Conservation (phyloP, 257 asterid genomes). For the Jaltomata sinuosa region DNA sequence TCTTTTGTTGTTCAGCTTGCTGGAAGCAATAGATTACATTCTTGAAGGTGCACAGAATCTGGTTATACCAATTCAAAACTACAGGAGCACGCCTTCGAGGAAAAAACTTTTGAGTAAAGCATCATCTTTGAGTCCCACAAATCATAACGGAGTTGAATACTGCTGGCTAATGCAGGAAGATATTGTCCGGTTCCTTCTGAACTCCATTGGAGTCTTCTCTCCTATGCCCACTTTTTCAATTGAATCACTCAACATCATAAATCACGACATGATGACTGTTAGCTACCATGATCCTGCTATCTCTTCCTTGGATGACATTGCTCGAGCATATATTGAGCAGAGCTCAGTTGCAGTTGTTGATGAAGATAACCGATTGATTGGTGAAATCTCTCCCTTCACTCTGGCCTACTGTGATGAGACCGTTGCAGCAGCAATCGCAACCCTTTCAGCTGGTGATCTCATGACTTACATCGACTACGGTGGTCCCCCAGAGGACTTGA, state of each 20-base stretch:
- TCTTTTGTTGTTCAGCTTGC: conserved; percentile 34
- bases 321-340: conserved; percentile 39
- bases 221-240: conserved; percentile 47
- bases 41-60: conserved; percentile 77
- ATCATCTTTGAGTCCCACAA: conserved; percentile 2
- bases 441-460: conserved; percentile 68
- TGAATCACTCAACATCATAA: conserved; percentile 48
- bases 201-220: conserved; percentile 61
- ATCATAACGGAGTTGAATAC: conserved; percentile 27
- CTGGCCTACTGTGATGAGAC: conserved; percentile 70
- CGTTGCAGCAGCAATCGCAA: conserved; percentile 48
- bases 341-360: conserved; percentile 64
- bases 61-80: conserved; percentile 54
- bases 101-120: conserved; percentile 29
- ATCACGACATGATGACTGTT: conserved; percentile 41
- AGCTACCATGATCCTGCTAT: conserved; percentile 44
- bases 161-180: conserved; percentile 89
- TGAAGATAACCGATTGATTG: conserved; percentile 40
- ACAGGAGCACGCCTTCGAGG: conserved; percentile 26
- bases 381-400: conserved; percentile 64
- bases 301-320: conserved; percentile 34
- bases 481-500: conserved; percentile 63
- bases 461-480: conserved; percentile 59
- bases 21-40: conserved; percentile 64
- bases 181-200: conserved; percentile 65